Evolutionary conservation across 768 basidiomycete species (phyloP).

Genomic region (Leccinellum luteum): DNA sequence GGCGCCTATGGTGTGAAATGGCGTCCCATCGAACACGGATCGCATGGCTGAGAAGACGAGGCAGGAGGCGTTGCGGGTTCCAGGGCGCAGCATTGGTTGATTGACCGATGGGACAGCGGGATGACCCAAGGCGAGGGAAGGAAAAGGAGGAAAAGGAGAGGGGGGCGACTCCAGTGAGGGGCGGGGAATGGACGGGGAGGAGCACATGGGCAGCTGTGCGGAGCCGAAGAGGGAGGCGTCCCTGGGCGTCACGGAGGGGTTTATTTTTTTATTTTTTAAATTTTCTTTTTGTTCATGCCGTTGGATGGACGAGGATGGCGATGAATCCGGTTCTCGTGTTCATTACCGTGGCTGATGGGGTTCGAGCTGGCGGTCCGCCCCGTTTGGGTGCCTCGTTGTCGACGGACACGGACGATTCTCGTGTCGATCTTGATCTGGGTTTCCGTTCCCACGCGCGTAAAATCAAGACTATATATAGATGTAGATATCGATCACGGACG

Average conservation of each 20-base stretch:
- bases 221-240: neutral
- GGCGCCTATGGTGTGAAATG: neutral
- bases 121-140: neutral
- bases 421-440: slow-evolving; percentile 63
- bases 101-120: neutral
- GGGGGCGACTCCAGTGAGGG: neutral
- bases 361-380: neutral
- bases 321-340: slow-evolving; percentile 17
- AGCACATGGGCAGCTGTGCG: neutral
- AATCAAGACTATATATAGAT: slow-evolving; percentile 23
- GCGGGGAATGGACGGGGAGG: neutral
- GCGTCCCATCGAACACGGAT: neutral
- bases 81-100: neutral
- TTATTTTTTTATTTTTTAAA: slow-evolving; percentile 54
- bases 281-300: slow-evolving; percentile 18
- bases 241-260: slow-evolving; percentile 23
- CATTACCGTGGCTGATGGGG: slow-evolving; percentile 16
- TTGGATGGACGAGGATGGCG: neutral
- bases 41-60: neutral
- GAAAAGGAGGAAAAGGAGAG: neutral
- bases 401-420: slow-evolving; percentile 10
- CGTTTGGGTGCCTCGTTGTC: neutral
- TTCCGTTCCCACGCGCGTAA: slow-evolving; percentile 43
- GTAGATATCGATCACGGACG: neutral
- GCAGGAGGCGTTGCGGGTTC: neutral